These are phyloP conservation scores for Porphyrellus sp. DNA, from an alignment of 1,284 basidiomycete genomes.

Conservation along the genomic window DNA sequence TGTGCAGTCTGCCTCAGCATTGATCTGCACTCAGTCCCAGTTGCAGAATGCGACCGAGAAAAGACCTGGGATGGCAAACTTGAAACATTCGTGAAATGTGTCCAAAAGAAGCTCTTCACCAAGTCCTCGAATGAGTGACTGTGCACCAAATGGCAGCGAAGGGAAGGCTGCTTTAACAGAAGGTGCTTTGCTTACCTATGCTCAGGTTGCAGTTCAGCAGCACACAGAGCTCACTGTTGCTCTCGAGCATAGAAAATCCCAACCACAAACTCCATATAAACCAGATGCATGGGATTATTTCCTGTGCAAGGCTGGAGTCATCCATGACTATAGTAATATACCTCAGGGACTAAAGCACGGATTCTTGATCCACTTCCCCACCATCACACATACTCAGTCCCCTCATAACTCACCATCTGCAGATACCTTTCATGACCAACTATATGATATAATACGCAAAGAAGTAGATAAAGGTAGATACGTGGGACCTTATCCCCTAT, in stretches of 20 bases:
- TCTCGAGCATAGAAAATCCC: neutral
- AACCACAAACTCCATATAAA: neutral
- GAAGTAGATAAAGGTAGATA: conserved; percentile 7
- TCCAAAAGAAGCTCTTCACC: neutral
- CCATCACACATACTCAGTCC: neutral
- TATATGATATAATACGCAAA: neutral
- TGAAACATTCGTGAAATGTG: neutral
- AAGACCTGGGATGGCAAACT: neutral
- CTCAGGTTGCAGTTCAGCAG: neutral
- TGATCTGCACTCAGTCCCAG: neutral
- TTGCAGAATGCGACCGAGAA: neutral
- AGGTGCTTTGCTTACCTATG: neutral
- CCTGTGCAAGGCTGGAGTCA: neutral
- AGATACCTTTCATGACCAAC: neutral
- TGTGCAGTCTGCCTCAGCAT: neutral
- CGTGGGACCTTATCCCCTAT: neutral
- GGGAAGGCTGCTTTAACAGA: neutral
- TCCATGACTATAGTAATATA: neutral
- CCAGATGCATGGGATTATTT: neutral
- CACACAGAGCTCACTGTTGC: neutral
- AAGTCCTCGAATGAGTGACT: neutral
- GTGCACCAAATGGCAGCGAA: neutral
- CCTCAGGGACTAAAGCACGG: neutral
- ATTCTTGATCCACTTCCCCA: neutral
- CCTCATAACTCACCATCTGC: neutral